Percentiles rank a stretch among this genome's conserved stretches.
Conservation (phyloP, 306 rosid species). For the Cucurbita maxima region DNA sequence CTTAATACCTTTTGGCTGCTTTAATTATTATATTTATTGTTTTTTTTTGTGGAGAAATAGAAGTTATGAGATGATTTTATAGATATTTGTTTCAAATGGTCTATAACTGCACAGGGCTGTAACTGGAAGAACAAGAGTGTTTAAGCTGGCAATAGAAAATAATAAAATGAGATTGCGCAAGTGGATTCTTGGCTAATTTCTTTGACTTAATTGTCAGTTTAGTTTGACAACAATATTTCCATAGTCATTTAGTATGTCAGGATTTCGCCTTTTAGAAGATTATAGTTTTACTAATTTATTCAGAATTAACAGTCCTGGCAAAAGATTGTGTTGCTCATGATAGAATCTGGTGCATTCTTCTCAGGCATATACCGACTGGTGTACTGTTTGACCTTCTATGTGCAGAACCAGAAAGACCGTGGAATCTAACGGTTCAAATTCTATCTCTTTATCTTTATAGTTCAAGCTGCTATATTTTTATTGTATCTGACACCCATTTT, state of each 20-base stretch:
- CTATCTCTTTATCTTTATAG: not conserved
- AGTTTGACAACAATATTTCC: not conserved
- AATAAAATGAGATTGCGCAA: not conserved
- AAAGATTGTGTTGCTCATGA: not conserved
- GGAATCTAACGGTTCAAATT: slow-evolving; percentile 60
- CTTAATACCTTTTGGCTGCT: not conserved
- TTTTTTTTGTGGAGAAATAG: not conserved
- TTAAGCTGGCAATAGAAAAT: not conserved
- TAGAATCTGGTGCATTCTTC: not conserved
- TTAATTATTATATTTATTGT: not conserved
- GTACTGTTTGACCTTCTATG: slow-evolving; percentile 94
- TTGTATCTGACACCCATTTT: not conserved
- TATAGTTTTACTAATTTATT: not conserved
- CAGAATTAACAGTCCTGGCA: not conserved
- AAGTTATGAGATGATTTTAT: not conserved
- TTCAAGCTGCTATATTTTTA: not conserved
- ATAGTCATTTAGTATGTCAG: not conserved
- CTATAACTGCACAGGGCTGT: not conserved
- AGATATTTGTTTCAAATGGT: not conserved
- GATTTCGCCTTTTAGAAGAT: not conserved
- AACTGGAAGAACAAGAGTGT: not conserved
- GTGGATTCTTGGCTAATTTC: not conserved
- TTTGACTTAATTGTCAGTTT: not conserved
- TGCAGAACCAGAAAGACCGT: slow-evolving; percentile 82
- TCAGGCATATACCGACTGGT: slow-evolving; percentile 84